phyloP scores from a whole-genome alignment of 345 rosid species.

The Euphorbia tirucalli region DNA sequence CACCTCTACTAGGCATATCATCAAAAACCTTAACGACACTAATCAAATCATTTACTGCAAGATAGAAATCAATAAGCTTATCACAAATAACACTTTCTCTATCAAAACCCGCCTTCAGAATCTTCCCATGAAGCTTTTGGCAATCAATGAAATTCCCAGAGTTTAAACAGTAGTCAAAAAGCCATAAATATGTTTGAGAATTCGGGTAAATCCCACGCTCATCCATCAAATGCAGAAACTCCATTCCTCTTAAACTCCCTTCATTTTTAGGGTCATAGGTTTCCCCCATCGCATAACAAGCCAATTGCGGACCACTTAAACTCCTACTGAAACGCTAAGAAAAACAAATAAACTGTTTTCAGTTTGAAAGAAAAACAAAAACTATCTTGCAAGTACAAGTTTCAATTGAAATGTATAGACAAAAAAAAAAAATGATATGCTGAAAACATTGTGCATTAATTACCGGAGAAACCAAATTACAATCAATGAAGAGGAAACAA shows the following conservation, averaged over 20 bases:
- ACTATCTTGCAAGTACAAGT: not conserved
- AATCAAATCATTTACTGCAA: constrained; percentile 39
- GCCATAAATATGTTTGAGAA: constrained; percentile 54
- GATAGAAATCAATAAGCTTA: constrained; percentile 47
- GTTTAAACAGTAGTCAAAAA: constrained; percentile 46
- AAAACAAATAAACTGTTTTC: not conserved
- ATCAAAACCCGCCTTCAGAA: constrained; percentile 56
- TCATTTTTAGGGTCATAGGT: constrained; percentile 25
- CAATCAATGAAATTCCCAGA: constrained; percentile 44
- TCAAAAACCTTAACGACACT: constrained; percentile 56
- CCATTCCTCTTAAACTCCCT: constrained; percentile 27
- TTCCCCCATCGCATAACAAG: constrained; percentile 35
- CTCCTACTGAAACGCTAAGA: constrained; percentile 34
- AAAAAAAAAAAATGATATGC: not conserved
- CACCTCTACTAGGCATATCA: constrained; percentile 56
- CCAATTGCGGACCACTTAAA: constrained; percentile 25
- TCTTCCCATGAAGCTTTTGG: constrained; percentile 56
- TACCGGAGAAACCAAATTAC: not conserved
- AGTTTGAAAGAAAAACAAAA: not conserved
- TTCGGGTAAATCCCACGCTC: constrained; percentile 45
- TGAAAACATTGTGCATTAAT: not conserved
- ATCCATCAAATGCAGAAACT: constrained; percentile 33
- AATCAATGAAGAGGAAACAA: not conserved
- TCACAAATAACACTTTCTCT: constrained; percentile 37
- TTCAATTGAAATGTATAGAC: not conserved